Percentiles rank a stretch among this genome's conserved stretches.
These are phyloP conservation scores for Cytospora piceicola DNA, from an alignment of 2,329 filamentous ascomycete genomes.

Conservation along the genomic window DNA sequence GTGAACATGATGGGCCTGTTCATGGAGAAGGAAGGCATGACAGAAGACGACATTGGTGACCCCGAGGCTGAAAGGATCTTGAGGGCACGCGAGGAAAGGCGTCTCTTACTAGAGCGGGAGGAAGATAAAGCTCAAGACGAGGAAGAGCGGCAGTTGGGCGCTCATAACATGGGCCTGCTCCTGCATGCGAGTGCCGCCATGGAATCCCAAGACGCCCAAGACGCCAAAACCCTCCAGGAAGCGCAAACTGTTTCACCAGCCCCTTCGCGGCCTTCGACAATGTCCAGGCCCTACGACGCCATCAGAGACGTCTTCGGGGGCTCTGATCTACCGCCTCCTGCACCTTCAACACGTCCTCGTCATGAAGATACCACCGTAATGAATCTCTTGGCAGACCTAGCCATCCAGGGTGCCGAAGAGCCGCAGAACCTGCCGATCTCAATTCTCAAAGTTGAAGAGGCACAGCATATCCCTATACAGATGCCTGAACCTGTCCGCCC, in stretches of 20 bases:
- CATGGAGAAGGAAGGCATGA: conserved; percentile 35
- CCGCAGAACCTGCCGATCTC: neutral
- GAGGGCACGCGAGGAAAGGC: conserved; percentile 32
- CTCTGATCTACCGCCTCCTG: conserved; percentile 36
- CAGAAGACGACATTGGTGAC: conserved; percentile 32
- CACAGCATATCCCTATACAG: conserved; percentile 24
- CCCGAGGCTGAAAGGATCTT: conserved; percentile 32
- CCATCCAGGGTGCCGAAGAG: neutral
- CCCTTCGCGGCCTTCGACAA: conserved; percentile 30
- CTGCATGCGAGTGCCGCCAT: conserved; percentile 31
- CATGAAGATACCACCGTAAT: conserved; percentile 14
- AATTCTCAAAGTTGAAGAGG: conserved; percentile 16
- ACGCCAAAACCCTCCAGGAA: conserved; percentile 20
- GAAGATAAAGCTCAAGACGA: conserved; percentile 33
- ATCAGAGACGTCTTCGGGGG: conserved; percentile 49
- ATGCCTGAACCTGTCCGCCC: conserved; percentile 31
- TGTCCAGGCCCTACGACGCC: conserved; percentile 49
- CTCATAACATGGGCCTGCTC: conserved; percentile 33
- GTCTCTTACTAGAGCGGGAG: conserved; percentile 32
- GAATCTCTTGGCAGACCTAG: conserved; percentile 25
- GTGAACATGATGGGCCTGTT: conserved; percentile 32
- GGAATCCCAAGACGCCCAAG: conserved; percentile 25
- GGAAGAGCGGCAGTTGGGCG: conserved; percentile 23
- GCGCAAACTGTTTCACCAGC: conserved; percentile 18
- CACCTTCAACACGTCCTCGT: conserved; percentile 27